Evolutionary conservation across 768 basidiomycete species (phyloP), one percentile per base, ranked within the genome.

Genomic region (Amanita muscaria): DNA sequence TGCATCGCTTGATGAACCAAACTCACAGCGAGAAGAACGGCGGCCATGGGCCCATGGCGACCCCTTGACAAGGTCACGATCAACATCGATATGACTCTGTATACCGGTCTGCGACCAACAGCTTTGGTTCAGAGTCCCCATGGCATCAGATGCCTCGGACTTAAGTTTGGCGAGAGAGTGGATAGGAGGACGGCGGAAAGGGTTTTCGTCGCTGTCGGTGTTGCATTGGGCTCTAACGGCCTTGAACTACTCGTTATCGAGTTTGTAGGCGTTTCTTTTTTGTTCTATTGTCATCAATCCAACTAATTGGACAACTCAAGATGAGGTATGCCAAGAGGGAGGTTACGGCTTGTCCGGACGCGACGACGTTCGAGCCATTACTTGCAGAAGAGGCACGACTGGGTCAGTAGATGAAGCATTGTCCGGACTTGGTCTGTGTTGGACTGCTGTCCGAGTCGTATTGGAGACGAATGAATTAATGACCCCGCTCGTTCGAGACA

Each of bases 161-260:
- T 75, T 4, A 51, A 56, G 5, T 73, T 75, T 48, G 58, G 63
- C 1, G 54, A 59, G 16, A 53, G 55, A 18, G 67, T 73, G 12
- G 73, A 75, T 49, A 57, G 60, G 45, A 58, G 73, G 32, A 67
- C 71, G 11, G 61, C 70, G 23, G 72, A 70, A 44, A 74, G 73
- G 49, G 61, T 71, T 7, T 44, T 75, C 27, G 63, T 63, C n/a
- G 68, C 71, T 3, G 65, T 61, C 2, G 67, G 66, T 27, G 60
- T 62, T 4, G 56, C 61, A 12, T 51, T 68, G 4, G 65, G 66
- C 18, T 41, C 10, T 19, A 24, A 18, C 11, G 23, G 18, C 12
- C 38, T 40, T 33, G 27, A 40, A 42, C 32, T 41, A 29, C 34
- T 47, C 16, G 22, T 31, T 9, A 51, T 69, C 22, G 55, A 56